Percentiles rank a stretch among this genome's conserved stretches.
phyloP scores from a whole-genome alignment of 2,329 filamentous ascomycete genomes.

The Sclerotinia borealis region DNA sequence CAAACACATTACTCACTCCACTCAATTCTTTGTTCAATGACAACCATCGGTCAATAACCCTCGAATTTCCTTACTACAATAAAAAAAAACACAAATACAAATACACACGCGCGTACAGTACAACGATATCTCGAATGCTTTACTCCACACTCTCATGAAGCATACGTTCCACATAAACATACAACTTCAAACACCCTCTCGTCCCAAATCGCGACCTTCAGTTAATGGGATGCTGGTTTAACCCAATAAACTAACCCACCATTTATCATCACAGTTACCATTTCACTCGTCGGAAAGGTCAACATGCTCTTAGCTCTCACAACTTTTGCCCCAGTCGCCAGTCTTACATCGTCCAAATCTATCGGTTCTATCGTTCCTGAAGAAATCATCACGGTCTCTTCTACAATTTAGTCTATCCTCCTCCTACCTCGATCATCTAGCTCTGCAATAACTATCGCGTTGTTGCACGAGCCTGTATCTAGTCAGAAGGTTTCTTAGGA shows the following conservation, averaged over 20 bases:
- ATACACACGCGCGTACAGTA: background rate
- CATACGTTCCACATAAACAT: background rate
- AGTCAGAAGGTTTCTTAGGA: constrained; percentile 38
- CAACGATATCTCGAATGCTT: background rate
- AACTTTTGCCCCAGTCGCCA: constrained; percentile 52
- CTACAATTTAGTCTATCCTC: constrained; percentile 36
- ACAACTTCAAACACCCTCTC: constrained; percentile 10
- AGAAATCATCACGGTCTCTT: constrained; percentile 36
- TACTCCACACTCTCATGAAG: background rate
- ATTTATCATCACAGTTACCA: constrained; percentile 30
- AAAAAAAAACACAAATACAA: background rate
- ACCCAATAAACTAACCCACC: constrained; percentile 26
- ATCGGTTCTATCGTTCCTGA: constrained; percentile 53
- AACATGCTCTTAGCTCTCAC: constrained; percentile 55
- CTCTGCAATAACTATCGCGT: constrained; percentile 32
- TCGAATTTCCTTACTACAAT: constrained; percentile 11
- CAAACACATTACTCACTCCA: constrained; percentile 21
- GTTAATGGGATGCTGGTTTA: constrained; percentile 28
- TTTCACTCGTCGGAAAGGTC: constrained; percentile 32
- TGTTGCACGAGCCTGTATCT: constrained; percentile 36
- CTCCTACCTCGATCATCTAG: constrained; percentile 40
- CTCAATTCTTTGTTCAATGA: constrained; percentile 26
- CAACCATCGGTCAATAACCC: constrained; percentile 19
- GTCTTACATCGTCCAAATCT: constrained; percentile 47
- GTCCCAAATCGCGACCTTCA: constrained; percentile 8